Evolutionary conservation across 2,329 filamentous ascomycete species (phyloP), one percentile per base, ranked within the genome.

Genomic region (Colletotrichum karsti): DNA sequence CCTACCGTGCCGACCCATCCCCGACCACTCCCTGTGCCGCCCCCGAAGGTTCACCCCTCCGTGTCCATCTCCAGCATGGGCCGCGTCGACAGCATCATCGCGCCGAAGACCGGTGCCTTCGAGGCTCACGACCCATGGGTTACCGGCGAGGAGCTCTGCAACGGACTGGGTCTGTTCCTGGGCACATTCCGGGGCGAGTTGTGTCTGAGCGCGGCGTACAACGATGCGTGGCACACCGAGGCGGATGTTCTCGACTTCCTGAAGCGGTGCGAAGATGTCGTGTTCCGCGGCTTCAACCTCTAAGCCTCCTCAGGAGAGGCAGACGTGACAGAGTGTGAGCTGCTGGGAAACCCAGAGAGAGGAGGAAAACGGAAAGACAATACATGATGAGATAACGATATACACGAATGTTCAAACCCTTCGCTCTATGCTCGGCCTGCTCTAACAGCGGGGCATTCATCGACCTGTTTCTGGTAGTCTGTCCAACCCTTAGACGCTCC

Each of bases 101-200:
- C 60, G 0, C 73, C 74, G 1, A 69, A 64, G 3, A 70, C 71
- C 3, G 78, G 77, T 0, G 24, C 41, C 0, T 73, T 83, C 1
- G 72, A 75, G 10, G 66, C 79, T 0, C 53, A 74, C 2, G 70
- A 79, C 12, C 80, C 81, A 1, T 84, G 83, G 82, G 81, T 83
- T 0, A 83, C 81, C 0, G 82, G 82, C 0, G 82, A 84, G 61
- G 82, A 84, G 62, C 72, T 84, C 2, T 75, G 80, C 0, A 83
- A 72, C 26, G 76, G 77, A 0, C 18, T 79, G 13, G 79, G 73
- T 0, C n/a, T 84, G n/a, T 84, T 81, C 39, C 66, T 84, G 18
- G 81, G 78, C 0, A 82, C 78, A 0, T 83, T 77, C 59, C 72
- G 74, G 4, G 79, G 77, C 0, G 65, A 71, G 35, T n/a, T 84